Evolutionary conservation across 495 filamentous ascomycete genomes (phyloP).

Genomic region (Aspergillus homomorphus): DNA sequence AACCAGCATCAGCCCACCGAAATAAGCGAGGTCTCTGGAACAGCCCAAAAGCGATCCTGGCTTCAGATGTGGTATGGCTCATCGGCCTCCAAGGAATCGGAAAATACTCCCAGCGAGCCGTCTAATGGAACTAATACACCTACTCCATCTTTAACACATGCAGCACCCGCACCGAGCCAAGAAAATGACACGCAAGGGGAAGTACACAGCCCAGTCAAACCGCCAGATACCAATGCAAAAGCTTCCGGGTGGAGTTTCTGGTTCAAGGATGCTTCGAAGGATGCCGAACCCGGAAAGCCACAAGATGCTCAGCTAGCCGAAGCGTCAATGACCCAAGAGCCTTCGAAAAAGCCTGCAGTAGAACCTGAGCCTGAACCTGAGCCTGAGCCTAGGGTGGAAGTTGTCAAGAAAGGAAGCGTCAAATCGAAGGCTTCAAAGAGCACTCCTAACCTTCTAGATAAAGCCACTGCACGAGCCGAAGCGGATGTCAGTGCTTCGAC

Average conservation of each 20-base stretch:
- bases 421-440: constrained; percentile 48
- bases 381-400: constrained; percentile 35
- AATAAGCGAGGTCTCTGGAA: constrained; percentile 21
- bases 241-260: constrained; percentile 84
- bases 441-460: constrained; percentile 28
- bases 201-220: constrained; percentile 21
- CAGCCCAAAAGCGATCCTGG: constrained; percentile 42
- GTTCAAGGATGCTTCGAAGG: constrained; percentile 62
- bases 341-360: constrained; percentile 13
- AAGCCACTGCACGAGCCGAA: constrained; percentile 38
- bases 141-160: constrained; percentile 11
- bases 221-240: constrained; percentile 33
- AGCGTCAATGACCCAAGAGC: constrained; percentile 58
- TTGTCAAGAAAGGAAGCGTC: constrained; percentile 42
- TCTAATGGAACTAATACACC: constrained; percentile 26
- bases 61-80: constrained; percentile 48
- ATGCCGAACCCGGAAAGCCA: constrained; percentile 29
- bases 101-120: constrained; percentile 24
- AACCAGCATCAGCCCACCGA: constrained; percentile 20
- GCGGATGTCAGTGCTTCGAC: constrained; percentile 24
- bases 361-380: constrained; percentile 23
- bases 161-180: constrained; percentile 18
- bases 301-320: constrained; percentile 57
- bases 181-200: constrained; percentile 18
- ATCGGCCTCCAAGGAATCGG: constrained; percentile 27